phyloP scores from a whole-genome alignment of 2,329 filamentous ascomycete species.

The Teratosphaeria destructans region DNA sequence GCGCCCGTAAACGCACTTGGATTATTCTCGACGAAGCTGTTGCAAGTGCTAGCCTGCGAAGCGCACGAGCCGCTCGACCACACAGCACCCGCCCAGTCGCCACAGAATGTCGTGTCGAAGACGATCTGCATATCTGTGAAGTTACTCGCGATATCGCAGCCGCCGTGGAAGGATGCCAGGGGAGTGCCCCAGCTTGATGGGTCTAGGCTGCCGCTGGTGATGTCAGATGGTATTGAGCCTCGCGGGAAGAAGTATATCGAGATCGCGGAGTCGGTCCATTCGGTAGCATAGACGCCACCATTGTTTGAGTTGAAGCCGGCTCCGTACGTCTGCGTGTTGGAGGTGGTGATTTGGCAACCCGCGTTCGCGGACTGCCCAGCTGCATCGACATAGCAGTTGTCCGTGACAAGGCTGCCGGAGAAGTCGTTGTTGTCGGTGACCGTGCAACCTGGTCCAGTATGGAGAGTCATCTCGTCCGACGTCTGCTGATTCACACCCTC shows the following conservation, averaged over 20 bases:
- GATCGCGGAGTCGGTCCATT: conserved; percentile 22
- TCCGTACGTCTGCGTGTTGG: conserved; percentile 29
- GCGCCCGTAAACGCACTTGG: conserved; percentile 26
- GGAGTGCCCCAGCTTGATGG: conserved; percentile 54
- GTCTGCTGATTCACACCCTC: conserved; percentile 29
- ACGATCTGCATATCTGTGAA: conserved; percentile 35
- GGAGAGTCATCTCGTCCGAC: conserved; percentile 26
- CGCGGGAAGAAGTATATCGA: conserved; percentile 29
- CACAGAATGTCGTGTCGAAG: conserved; percentile 54
- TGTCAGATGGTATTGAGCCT: conserved; percentile 27
- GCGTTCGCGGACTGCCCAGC: conserved; percentile 31
- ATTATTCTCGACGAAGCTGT: conserved; percentile 24
- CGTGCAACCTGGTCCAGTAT: conserved; percentile 25
- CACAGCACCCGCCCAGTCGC: conserved; percentile 28
- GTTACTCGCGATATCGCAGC: conserved; percentile 25
- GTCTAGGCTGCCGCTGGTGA: conserved; percentile 41
- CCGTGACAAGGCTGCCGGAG: conserved; percentile 50
- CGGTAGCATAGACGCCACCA: conserved; percentile 29
- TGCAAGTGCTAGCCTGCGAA: conserved; percentile 18
- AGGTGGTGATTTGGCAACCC: conserved; percentile 39
- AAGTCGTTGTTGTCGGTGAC: conserved; percentile 49
- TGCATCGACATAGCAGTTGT: conserved; percentile 22
- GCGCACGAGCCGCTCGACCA: conserved; percentile 25
- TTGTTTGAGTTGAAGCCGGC: conserved; percentile 35
- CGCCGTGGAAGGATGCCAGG: conserved; percentile 49